Base-by-base conservation (phyloP, 129 eudicot species). In the Flaveria bidentis region DNA sequence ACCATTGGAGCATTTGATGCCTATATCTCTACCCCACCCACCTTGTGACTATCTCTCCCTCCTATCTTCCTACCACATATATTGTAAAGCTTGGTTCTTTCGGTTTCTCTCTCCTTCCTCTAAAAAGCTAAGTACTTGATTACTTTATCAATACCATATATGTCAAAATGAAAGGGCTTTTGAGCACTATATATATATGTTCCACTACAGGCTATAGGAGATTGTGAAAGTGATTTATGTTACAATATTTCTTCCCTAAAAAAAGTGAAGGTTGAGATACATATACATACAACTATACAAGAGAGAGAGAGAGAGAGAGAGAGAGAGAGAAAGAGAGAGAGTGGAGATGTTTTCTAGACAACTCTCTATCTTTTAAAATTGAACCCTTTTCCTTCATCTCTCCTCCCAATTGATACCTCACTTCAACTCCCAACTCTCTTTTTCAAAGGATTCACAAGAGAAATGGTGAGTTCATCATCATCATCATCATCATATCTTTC, bases 391-490 rank as follows among this genome's bases (percentile, higher is more conserved):
- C 44, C 67, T 50, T 13, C 67, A 79, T 79, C 52, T 78, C 47
- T 44, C 75, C 69, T 77, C 25, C 53, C 41, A 50, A 72, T 63
- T 63, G 73, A 79, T 72, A 50, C 83, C 78, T 78, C 78, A 63
- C 83, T 79, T 63, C 68, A 78, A 71, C 77, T 61, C 72, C 77
- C 73, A 62, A 72, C 78, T 53, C 74, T 74, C 80, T 68, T 80
- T 80, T 74, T 74, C 76, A 67, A 80, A 74, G 69, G 79, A 74
- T 73, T 74, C 80, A 80, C 83, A 80, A 74, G 70, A 74, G 79
- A 80, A 80, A 80, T 80, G 83, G 83, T 80, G 75, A 73, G 83
- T 80, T 67, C 79, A 73, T 74, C 69, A 41, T 67, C 79, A 73
- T 74, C 69, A 41, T 74, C 69, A 41, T 65, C 68, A n/a, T n/a